Base-by-base conservation (phyloP, 192 early-diverging fungal genomes). In the Coemansia sp. region DNA sequence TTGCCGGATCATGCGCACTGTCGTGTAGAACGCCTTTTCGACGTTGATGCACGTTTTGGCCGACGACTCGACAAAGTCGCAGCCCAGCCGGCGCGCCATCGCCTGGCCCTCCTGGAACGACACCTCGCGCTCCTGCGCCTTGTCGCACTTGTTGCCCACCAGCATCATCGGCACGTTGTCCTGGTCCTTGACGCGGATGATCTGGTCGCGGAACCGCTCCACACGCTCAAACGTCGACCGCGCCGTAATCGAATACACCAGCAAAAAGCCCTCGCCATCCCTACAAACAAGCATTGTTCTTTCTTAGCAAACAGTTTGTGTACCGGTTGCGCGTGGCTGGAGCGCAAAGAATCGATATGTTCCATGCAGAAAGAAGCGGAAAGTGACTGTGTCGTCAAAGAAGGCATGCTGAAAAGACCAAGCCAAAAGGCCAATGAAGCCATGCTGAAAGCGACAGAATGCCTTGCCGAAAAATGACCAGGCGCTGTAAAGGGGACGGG, bases 61-160 rank as follows among this genome's bases (percentile, higher is more conserved):
- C 44, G 88, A 90, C 10, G 95, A 91, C 74, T 97, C 95, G 28
- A 94, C 85, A 75, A 91, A 93, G 34, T 84, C 75, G 61, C 91
- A 93, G 9, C 83, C 85, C 69, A 94, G 92, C 19, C 71, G 68
- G 62, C 82, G 81, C 25, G 94, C 91, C n/a, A 93, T 78, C 17
- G 90, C 92, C 49, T 83, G 66, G 40, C 93, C 95, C 87, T 96
- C 95, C 48, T 85, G 78, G 46, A 71, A 75, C 9, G 87, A 82
- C 19, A 98, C 94, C 63, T 95, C 90, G 59, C 94, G 84, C 58
- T 97, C 93, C 22, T 70, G 66, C 28, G 85, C 86, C 57, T 89
- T 76, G 83, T 98, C 94, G 62, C 91, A 91, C 77, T 98, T 98
- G 85, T 96, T 98, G 23, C 88, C 96, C 20, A 95, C 89, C 8